Evolutionary conservation across 768 basidiomycete genomes (phyloP).

Genomic region (Leccinum longicurvipes): DNA sequence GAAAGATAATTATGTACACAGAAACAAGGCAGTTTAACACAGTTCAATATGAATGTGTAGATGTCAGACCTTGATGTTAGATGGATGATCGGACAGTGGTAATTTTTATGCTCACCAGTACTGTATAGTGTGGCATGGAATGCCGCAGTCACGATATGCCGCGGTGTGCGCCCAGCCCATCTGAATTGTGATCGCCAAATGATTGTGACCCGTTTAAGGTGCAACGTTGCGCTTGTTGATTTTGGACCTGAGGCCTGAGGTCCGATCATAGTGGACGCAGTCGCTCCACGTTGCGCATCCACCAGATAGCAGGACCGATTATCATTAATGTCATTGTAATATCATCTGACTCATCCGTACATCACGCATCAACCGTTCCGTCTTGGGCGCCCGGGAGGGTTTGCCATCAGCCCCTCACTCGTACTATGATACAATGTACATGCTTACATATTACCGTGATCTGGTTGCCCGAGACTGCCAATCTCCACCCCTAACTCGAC

Average conservation of each 20-base stretch:
- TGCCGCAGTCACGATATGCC: not conserved
- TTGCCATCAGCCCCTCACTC: not conserved
- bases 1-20: not conserved
- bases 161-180: not conserved
- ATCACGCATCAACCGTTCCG: not conserved
- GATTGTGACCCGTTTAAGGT: not conserved
- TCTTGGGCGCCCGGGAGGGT: too few species aligned
- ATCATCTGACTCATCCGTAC: not conserved
- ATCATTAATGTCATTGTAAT: not conserved
- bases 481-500: not conserved
- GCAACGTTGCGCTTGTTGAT: not conserved
- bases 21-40: too few species aligned
- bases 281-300: not conserved
- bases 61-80: not conserved
- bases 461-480: not conserved
- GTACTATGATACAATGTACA: not conserved
- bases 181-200: not conserved
- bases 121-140: not conserved
- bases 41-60: not conserved
- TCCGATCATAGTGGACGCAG: not conserved
- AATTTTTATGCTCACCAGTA: too few species aligned
- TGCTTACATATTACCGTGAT: not conserved
- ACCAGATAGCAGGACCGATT: too few species aligned
- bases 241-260: not conserved
- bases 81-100: too few species aligned